A percentile compares a stretch with the other conserved stretches of the same genome.
phyloP scores from a whole-genome alignment of 2,329 filamentous ascomycete genomes.

The Pseudogymnoascus sp. region DNA sequence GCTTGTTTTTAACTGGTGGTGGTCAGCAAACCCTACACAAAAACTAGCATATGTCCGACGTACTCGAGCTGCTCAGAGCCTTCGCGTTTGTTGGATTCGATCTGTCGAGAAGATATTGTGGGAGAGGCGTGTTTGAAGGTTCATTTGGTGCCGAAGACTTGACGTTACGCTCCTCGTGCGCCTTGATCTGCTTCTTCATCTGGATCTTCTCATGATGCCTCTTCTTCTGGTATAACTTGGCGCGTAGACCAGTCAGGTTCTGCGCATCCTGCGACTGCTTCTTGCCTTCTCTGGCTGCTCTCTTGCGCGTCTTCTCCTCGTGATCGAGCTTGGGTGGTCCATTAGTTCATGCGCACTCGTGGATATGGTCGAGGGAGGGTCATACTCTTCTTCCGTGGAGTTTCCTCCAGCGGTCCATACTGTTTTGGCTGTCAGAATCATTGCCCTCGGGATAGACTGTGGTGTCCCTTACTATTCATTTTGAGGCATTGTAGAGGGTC shows the following conservation, averaged over 20 bases:
- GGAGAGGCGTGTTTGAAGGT: constrained; percentile 64
- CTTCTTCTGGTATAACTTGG: constrained; percentile 86
- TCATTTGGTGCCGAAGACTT: constrained; percentile 70
- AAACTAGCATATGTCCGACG: not conserved
- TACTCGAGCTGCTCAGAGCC: constrained; percentile 61
- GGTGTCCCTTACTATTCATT: constrained; percentile 5
- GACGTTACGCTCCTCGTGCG: constrained; percentile 88
- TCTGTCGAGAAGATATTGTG: constrained; percentile 83
- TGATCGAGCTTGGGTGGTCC: constrained; percentile 50
- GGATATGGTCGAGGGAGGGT: not conserved
- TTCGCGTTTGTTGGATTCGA: constrained; percentile 44
- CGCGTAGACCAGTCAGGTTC: constrained; percentile 78
- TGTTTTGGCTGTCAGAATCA: constrained; percentile 2
- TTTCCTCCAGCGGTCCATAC: constrained; percentile 8
- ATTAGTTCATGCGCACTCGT: not conserved
- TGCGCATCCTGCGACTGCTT: constrained; percentile 78
- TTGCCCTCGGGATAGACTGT: not conserved
- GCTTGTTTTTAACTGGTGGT: constrained; percentile 68
- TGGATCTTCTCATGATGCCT: constrained; percentile 93
- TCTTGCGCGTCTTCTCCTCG: constrained; percentile 81
- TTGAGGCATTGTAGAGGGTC: constrained; percentile 1
- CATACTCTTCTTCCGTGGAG: constrained; percentile 8
- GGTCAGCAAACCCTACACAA: not conserved
- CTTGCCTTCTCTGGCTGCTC: constrained; percentile 76
- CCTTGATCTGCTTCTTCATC: constrained; percentile 85